These are phyloP conservation scores for Chytriomyces confervae DNA, from an alignment of 192 early-diverging fungal species.

Conservation along the genomic window DNA sequence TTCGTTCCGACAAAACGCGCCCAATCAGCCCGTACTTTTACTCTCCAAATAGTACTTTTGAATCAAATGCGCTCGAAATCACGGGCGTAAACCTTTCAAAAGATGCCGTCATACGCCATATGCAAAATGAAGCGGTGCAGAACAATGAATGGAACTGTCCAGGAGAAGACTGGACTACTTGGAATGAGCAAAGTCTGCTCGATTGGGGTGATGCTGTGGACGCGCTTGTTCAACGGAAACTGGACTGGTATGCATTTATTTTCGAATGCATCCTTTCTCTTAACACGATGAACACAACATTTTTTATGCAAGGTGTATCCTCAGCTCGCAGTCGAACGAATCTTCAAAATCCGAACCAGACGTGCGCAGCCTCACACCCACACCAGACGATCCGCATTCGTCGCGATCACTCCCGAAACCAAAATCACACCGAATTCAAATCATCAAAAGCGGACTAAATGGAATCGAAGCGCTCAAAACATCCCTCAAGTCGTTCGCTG, in stretches of 20 bases:
- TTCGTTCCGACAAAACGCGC: background rate
- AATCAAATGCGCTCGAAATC: background rate
- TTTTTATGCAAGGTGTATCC: too few relatives aligned
- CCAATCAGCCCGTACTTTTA: constrained; percentile 23
- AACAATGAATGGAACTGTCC: background rate
- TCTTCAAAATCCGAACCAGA: background rate
- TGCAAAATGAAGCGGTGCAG: background rate
- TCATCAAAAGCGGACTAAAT: background rate
- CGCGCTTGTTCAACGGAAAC: background rate
- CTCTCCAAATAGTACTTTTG: background rate
- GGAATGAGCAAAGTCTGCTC: background rate
- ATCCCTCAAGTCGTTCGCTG: background rate
- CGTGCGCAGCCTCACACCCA: background rate
- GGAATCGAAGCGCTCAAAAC: background rate
- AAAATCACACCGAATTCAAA: too few relatives aligned
- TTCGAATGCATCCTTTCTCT: too few relatives aligned
- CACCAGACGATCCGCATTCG: background rate
- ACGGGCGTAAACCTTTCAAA: background rate
- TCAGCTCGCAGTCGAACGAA: too few relatives aligned
- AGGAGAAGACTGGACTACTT: background rate
- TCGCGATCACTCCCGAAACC: background rate
- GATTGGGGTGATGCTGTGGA: constrained; percentile 2
- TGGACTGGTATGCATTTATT: background rate
- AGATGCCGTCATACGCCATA: background rate
- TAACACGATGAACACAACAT: too few relatives aligned